phyloP scores from a whole-genome alignment of 2,329 filamentous ascomycete species.

The Bipolaris gigantea region DNA sequence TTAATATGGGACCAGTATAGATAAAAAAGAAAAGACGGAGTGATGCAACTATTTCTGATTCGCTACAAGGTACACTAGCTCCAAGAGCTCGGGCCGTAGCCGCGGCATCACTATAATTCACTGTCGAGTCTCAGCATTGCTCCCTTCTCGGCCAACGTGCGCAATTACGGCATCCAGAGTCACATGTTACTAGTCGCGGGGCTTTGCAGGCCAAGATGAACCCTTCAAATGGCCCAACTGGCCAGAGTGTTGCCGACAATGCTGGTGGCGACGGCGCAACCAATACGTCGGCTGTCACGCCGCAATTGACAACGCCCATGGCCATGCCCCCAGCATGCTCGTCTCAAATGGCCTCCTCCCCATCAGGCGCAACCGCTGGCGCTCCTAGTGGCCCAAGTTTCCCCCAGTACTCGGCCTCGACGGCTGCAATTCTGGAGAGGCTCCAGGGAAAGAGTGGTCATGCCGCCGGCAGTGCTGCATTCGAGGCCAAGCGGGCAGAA shows the following conservation, averaged over 20 bases:
- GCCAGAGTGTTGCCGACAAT: conserved; percentile 21
- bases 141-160: neutral
- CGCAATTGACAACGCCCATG: conserved; percentile 21
- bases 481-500: conserved; percentile 51
- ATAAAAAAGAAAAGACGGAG: neutral
- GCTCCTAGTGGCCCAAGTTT: conserved; percentile 24
- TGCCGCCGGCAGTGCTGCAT: conserved; percentile 45
- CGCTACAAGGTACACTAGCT: neutral
- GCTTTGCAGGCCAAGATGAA: conserved; percentile 21
- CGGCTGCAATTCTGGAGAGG: conserved; percentile 47
- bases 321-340: conserved; percentile 30
- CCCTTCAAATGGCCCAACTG: conserved; percentile 11
- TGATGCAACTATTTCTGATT: conserved; percentile 3
- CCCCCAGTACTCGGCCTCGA: conserved; percentile 44
- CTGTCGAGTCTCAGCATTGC: neutral
- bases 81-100: conserved; percentile 7
- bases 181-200: conserved; percentile 17
- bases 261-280: conserved; percentile 20
- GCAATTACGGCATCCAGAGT: conserved; percentile 7
- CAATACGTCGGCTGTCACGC: conserved; percentile 23
- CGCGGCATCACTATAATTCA: conserved; percentile 2
- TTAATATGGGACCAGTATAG: neutral
- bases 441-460: conserved; percentile 41
- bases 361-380: conserved; percentile 14
- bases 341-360: conserved; percentile 31